These are phyloP conservation scores for Asterella californica DNA, from an alignment of 225 moss, liverwort and hornwort species.

Conservation along the genomic window DNA sequence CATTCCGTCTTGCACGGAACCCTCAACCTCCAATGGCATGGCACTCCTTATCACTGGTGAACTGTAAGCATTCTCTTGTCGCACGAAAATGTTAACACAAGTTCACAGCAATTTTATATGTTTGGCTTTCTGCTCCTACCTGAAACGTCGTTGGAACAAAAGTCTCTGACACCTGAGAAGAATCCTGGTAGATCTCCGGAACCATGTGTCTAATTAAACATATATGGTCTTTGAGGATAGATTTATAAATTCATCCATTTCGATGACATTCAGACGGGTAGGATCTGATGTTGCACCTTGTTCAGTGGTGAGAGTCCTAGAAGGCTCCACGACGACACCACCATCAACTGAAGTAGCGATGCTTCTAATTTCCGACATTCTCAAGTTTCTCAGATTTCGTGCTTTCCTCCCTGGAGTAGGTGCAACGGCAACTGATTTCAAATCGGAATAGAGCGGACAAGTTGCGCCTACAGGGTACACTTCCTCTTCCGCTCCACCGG, in stretches of 20 bases:
- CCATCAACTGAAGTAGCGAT: constrained; percentile 29
- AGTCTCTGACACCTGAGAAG: too few relatives aligned
- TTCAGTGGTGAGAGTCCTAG: constrained; percentile 13
- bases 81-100: not conserved
- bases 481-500: constrained; percentile 11
- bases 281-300: constrained; percentile 21
- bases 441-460: constrained; percentile 35
- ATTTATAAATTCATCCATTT: not conserved
- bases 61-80: not conserved
- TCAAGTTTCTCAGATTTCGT: not conserved
- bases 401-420: constrained; percentile 1
- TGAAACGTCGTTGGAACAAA: too few relatives aligned
- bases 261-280: not conserved
- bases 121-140: too few relatives aligned
- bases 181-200: too few relatives aligned
- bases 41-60: not conserved
- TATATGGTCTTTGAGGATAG: not conserved
- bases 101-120: not conserved
- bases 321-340: constrained; percentile 9
- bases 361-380: constrained; percentile 5
- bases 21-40: not conserved
- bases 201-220: too few relatives aligned
- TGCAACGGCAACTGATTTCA: constrained; percentile 15
- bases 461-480: constrained; percentile 18
- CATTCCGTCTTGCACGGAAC: not conserved